Conservation (phyloP, 2,329 filamentous ascomycete species). For the Coniochaeta sp. region DNA sequence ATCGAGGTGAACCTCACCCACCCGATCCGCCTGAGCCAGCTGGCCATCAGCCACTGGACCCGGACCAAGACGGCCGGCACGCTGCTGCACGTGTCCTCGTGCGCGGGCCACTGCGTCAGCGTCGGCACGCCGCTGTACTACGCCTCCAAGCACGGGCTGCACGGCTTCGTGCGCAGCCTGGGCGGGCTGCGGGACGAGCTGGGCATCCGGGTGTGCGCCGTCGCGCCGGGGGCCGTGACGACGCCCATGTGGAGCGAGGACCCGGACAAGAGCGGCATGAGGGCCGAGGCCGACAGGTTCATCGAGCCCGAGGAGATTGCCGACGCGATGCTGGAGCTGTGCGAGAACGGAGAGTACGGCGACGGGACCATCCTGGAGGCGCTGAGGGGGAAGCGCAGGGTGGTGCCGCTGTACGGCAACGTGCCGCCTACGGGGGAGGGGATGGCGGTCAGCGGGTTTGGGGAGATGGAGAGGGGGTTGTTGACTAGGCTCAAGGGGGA, state of each 20-base stretch:
- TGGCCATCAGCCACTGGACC: slow-evolving; percentile 29
- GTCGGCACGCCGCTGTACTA: slow-evolving; percentile 28
- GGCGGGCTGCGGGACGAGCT: slow-evolving; percentile 22
- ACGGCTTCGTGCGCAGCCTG: slow-evolving; percentile 32
- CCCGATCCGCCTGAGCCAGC: slow-evolving; percentile 30
- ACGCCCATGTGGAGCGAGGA: slow-evolving; percentile 39
- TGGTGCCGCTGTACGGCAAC: slow-evolving; percentile 15
- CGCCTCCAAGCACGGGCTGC: slow-evolving; percentile 29
- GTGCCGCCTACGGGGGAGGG: neutral
- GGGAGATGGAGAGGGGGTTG: neutral
- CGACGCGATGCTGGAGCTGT: slow-evolving; percentile 31
- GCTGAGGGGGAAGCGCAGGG: slow-evolving; percentile 20
- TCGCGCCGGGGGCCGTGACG: slow-evolving; percentile 34
- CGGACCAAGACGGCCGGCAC: slow-evolving; percentile 9
- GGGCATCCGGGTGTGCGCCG: slow-evolving; percentile 31
- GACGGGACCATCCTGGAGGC: slow-evolving; percentile 36
- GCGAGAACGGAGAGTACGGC: slow-evolving; percentile 22
- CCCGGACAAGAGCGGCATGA: slow-evolving; percentile 32
- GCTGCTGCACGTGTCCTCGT: slow-evolving; percentile 27
- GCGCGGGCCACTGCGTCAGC: slow-evolving; percentile 26
- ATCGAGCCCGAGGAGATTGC: slow-evolving; percentile 34
- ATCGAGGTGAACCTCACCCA: slow-evolving; percentile 34
- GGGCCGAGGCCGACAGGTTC: slow-evolving; percentile 27
- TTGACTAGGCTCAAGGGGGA: neutral
- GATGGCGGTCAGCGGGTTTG: neutral